These are phyloP conservation scores for Ampelocalamus luodianensis DNA, from an alignment of 176 grass and related monocot species.

Conservation along the genomic window DNA sequence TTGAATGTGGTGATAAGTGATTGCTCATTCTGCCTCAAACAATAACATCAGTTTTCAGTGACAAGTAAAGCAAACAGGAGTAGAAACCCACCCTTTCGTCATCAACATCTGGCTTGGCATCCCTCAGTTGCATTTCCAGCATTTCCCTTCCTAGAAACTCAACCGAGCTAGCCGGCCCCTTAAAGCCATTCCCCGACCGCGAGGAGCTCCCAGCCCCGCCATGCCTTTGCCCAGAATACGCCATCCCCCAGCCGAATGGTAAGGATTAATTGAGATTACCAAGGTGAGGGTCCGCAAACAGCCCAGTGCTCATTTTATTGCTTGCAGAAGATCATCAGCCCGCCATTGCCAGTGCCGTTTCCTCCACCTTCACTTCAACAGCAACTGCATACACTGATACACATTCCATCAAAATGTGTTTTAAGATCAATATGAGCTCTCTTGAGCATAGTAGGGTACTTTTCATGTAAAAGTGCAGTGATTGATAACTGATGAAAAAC, in stretches of 20 bases:
- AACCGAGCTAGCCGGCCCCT: slow-evolving; percentile 62
- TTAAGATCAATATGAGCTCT: not conserved
- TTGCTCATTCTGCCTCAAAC: not conserved
- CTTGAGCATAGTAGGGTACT: not conserved
- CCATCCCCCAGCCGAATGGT: slow-evolving; percentile 41
- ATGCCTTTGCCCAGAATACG: slow-evolving; percentile 61
- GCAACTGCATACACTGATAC: not conserved
- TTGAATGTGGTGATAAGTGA: slow-evolving; percentile 4
- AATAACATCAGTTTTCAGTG: slow-evolving; percentile 18
- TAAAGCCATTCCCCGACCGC: slow-evolving; percentile 52
- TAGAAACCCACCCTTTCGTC: slow-evolving; percentile 66
- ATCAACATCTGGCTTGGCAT: slow-evolving; percentile 63
- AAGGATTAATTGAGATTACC: slow-evolving; percentile 14
- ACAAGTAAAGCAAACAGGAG: slow-evolving; percentile 30
- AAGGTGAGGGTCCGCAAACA: slow-evolving; percentile 13
- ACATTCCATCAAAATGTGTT: slow-evolving; percentile 11
- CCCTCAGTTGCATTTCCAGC: slow-evolving; percentile 73
- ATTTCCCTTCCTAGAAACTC: slow-evolving; percentile 89
- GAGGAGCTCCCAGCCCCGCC: slow-evolving; percentile 67
- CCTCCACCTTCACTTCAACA: not conserved
- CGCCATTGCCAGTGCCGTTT: slow-evolving; percentile 7
- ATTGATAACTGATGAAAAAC: not conserved
- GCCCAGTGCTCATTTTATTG: slow-evolving; percentile 3
- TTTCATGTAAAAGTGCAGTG: not conserved
- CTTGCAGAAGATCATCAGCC: slow-evolving; percentile 35